Conservation (phyloP, 495 filamentous ascomycete genomes). For the Hypoxylon trugodes region DNA sequence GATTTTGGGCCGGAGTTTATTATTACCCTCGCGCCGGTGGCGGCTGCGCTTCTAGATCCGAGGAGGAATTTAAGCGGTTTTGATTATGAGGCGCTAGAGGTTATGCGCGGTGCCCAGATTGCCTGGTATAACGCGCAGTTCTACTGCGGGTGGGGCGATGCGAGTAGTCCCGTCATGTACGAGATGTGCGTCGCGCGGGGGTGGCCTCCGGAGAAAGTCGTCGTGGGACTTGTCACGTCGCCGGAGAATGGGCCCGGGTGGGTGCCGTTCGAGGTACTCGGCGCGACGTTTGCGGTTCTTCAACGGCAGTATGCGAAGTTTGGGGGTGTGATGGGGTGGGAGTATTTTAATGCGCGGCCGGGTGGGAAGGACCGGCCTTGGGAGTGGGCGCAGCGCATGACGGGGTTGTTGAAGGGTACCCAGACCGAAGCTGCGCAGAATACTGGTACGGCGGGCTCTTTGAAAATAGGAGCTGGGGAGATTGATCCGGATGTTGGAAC, state of each 20-base stretch:
- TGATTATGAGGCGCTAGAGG: constrained; percentile 72
- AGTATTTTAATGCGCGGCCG: constrained; percentile 78
- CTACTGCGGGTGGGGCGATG: constrained; percentile 80
- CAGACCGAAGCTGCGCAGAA: constrained; percentile 19
- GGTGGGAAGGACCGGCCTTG: constrained; percentile 68
- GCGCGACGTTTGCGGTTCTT: constrained; percentile 55
- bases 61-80: constrained; percentile 75
- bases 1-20: constrained; percentile 78
- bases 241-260: constrained; percentile 67
- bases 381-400: constrained; percentile 74
- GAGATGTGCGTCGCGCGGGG: constrained; percentile 69
- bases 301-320: constrained; percentile 66
- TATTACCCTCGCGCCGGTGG: constrained; percentile 82
- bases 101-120: constrained; percentile 55
- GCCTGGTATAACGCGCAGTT: constrained; percentile 87
- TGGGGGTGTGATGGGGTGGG: constrained; percentile 88
- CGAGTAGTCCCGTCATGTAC: constrained; percentile 67
- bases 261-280: constrained; percentile 46
- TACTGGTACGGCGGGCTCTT: background rate
- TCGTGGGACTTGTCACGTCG: constrained; percentile 77
- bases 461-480: constrained; percentile 1
- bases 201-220: constrained; percentile 71
- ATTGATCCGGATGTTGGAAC: constrained; percentile 23
- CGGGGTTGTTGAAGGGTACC: constrained; percentile 54
- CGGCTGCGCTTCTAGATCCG: constrained; percentile 67